A percentile compares a stretch with the other conserved stretches of the same genome.
Conservation (phyloP, 257 asterid species). For the Nicotiana knightiana region DNA sequence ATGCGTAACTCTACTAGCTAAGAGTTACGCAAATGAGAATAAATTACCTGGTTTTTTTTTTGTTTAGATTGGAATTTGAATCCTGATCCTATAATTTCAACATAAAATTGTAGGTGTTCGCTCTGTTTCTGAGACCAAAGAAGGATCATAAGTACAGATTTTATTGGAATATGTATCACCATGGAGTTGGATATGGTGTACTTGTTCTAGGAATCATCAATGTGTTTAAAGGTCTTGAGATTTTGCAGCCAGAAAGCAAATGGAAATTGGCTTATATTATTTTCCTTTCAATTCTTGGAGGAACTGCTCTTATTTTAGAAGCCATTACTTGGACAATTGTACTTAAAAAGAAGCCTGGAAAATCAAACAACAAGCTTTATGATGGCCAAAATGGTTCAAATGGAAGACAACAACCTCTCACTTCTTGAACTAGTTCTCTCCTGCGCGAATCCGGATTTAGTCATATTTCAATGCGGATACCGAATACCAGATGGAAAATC, state of each 20-base stretch:
- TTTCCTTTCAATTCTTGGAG: slow-evolving; percentile 47
- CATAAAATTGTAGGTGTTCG: slow-evolving; percentile 37
- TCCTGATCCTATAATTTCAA: too few relatives aligned
- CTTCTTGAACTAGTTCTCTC: not conserved
- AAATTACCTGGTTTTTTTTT: too few relatives aligned
- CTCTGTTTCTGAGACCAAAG: slow-evolving; percentile 65
- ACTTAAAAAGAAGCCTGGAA: slow-evolving; percentile 38
- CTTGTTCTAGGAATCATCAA: slow-evolving; percentile 59
- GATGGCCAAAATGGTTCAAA: slow-evolving; percentile 38
- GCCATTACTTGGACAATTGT: slow-evolving; percentile 61
- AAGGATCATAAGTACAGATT: slow-evolving; percentile 71
- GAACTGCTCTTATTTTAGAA: slow-evolving; percentile 45
- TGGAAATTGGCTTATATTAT: slow-evolving; percentile 59
- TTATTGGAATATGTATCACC: slow-evolving; percentile 87
- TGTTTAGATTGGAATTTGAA: too few relatives aligned
- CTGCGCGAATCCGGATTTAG: too few relatives aligned
- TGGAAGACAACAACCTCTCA: slow-evolving; percentile 36
- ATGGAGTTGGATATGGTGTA: slow-evolving; percentile 60
- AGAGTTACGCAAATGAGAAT: not conserved
- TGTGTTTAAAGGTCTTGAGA: slow-evolving; percentile 70
- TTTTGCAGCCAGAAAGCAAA: slow-evolving; percentile 47
- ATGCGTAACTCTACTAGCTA: not conserved
- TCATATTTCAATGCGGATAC: too few relatives aligned
- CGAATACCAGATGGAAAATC: too few relatives aligned
- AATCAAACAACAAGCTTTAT: slow-evolving; percentile 44